Base-by-base conservation (phyloP, 306 rosid species). In the Herpetospermum pedunculosum region DNA sequence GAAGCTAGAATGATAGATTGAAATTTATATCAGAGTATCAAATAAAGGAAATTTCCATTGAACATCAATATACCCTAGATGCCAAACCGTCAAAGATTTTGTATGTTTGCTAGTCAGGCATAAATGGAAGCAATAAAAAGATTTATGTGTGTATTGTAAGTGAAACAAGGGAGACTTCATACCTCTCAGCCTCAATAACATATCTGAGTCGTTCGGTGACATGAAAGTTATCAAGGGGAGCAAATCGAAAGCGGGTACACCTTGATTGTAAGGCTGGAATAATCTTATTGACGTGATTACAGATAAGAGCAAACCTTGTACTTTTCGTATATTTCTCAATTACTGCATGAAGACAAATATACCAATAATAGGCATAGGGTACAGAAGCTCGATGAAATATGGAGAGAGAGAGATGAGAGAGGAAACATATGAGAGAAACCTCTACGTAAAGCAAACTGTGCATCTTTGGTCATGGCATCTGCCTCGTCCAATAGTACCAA, bases 381-480 rank as follows among this genome's bases (percentile, higher is more conserved):
- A 47, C 12, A 2, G 9, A 30, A 72, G 62, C 47, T 49, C 38
- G 6, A 34, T 3, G 37, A 78, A 64, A 46, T 26, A 30, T 15
- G 57, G 50, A 41, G 72, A 7, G 41, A 7, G 41, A 50, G 53
- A 69, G 50, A 6, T 15, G 38, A 69, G 74, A 12, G 35, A 7
- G 25, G 13, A 37, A 14, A 46, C 34, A 6, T 26, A 26, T 28
- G 26, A 69, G 41, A 69, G 6, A 44, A 26, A 95, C 99, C 99
- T 87, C 97, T 89, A 64, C 99, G 88, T 77, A 95, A 77, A 73
- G 97, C 97, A 87, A 88, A 95, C 60, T 95, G 97, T 65, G 97
- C 99, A 78, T 95, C 97, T 85, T 89, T 95, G 53, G 97, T 95
- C 97, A 95, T 95, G 46, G 99, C 99, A 82, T 95, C 99, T 0